Percentiles rank a stretch among this genome's conserved stretches.
Conservation (phyloP, 2,329 filamentous ascomycete species). For the Eutypa lata region DNA sequence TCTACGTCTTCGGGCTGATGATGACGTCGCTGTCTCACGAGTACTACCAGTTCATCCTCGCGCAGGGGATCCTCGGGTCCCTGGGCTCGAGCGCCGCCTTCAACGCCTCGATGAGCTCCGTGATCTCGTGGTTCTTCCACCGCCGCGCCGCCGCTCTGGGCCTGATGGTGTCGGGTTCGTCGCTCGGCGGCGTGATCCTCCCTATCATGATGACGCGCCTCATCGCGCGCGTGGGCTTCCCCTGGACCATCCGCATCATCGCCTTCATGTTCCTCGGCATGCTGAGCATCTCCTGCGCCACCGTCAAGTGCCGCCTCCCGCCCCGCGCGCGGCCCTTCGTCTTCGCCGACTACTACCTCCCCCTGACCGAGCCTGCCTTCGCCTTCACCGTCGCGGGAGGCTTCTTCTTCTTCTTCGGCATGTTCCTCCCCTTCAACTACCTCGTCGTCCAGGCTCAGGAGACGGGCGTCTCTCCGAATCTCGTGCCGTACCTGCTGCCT, state of each 20-base stretch:
- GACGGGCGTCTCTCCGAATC: conserved; percentile 37
- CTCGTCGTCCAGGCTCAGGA: conserved; percentile 45
- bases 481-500: conserved; percentile 46
- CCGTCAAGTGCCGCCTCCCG: conserved; percentile 33
- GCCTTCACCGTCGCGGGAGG: conserved; percentile 39
- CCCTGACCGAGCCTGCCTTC: conserved; percentile 45
- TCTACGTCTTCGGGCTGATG: conserved; percentile 59
- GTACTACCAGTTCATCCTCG: conserved; percentile 40
- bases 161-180: conserved; percentile 45
- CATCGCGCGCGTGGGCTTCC: conserved; percentile 42
- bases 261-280: conserved; percentile 35
- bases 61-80: conserved; percentile 31
- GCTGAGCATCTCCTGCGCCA: conserved; percentile 26
- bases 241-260: conserved; percentile 35
- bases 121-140: conserved; percentile 45
- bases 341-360: conserved; percentile 42
- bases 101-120: conserved; percentile 30
- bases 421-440: conserved; percentile 55
- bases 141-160: conserved; percentile 46
- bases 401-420: conserved; percentile 55
- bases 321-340: conserved; percentile 37
- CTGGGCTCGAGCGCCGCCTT: conserved; percentile 34
- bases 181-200: conserved; percentile 51
- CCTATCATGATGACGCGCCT: conserved; percentile 55
- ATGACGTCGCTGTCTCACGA: conserved; percentile 48